phyloP scores from a whole-genome alignment of 2,329 filamentous ascomycete species.

The Chaetothyriales sp. region DNA sequence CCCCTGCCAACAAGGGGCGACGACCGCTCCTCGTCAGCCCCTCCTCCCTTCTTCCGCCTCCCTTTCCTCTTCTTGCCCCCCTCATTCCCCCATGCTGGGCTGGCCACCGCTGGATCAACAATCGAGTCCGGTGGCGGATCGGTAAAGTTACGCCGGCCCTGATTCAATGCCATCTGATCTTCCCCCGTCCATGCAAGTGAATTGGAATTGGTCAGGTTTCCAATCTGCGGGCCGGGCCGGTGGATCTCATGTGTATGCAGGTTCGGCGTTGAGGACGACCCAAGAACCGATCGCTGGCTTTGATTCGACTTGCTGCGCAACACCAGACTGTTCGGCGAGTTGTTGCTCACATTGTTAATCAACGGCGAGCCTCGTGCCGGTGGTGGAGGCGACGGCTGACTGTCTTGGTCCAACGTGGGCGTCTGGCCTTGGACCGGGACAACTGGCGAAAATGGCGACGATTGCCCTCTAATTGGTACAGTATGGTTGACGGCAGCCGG shows the following conservation, averaged over 20 bases:
- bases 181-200: neutral
- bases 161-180: constrained; percentile 2
- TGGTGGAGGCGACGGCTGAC: neutral
- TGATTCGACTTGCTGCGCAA: constrained; percentile 9
- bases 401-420: constrained; percentile 10
- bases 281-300: constrained; percentile 3
- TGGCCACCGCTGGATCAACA: constrained; percentile 3
- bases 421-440: constrained; percentile 11
- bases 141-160: neutral
- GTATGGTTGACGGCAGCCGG: neutral
- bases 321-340: constrained; percentile 9
- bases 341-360: constrained; percentile 11
- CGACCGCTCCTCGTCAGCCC: constrained; percentile 2
- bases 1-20: constrained; percentile 1
- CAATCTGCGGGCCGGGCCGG: neutral
- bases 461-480: neutral
- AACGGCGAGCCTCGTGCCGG: constrained; percentile 4
- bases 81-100: neutral
- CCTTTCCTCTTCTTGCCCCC: constrained; percentile 6
- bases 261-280: constrained; percentile 14
- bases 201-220: neutral
- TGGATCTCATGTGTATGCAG: constrained; percentile 3
- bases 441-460: neutral
- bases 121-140: neutral
- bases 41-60: constrained; percentile 5